Base-by-base conservation (phyloP, 2,329 filamentous ascomycete genomes). In the Colletotrichum sansevieriae region DNA sequence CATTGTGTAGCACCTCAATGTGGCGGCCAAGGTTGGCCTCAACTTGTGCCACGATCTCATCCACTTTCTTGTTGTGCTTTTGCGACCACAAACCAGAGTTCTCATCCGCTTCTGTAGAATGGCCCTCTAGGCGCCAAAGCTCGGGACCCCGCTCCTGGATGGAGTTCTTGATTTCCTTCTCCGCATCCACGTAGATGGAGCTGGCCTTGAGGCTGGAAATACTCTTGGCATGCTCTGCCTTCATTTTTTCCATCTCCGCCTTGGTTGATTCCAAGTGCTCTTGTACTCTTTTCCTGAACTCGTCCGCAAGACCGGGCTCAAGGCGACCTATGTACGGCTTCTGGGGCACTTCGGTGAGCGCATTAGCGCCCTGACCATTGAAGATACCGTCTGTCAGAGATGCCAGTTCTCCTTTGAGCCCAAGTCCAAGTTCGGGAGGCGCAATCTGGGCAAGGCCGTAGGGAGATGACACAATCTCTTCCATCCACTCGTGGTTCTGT, bases 401-500 rank as follows among this genome's bases (percentile, higher is more conserved):
- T 25, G 92, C 90, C 20, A 99, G 84, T 78, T 95, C 92, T 43
- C 96, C 96, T 79, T 91, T 92, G 58, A 92, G 86, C 4, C 96
- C 96, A 10, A 98, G 83, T 1, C 94, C 94, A 39, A 98, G 87
- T 76, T 97, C 95, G 3, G 94, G 89, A 0, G 95, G 94, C 9
- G 91, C 89, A 66, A 99, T 97, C 76, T 97, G 93, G 57, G 87
- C 88, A 70, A 95, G 92, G 25, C 92, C 87, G 76, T 97, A 98
- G 0, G 95, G 94, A 1, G 95, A 98, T 1, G 92, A 93, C 62
- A 98, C 88, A 33, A 99, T 91, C 80, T 99, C 95, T 76, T 98
- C 96, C 93, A 99, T 97, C 96, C 95, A 98, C 78, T 97, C 94
- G 75, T 99, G 95, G 75, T 99, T 97, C 76, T 98, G 94, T 77